A percentile compares a stretch with the other conserved stretches of the same genome.
Evolutionary conservation across 345 rosid genomes (phyloP).

Genomic region (Pistacia atlantica): DNA sequence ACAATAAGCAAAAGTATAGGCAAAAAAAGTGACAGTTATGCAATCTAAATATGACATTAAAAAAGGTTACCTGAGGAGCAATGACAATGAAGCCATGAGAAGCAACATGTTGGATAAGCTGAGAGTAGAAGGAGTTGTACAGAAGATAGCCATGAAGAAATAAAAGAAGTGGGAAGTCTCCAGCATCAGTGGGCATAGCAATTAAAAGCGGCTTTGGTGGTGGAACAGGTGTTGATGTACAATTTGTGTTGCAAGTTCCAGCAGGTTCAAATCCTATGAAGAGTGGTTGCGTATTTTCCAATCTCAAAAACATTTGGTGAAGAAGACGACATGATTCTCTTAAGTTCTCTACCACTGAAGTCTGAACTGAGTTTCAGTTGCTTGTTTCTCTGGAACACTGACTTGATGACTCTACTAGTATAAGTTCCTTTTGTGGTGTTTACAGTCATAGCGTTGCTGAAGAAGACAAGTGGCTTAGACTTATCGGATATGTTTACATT

Average conservation of each 20-base stretch:
- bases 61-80: slow-evolving; percentile 72
- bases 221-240: slow-evolving; percentile 24
- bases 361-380: too few relatives aligned
- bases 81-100: slow-evolving; percentile 89
- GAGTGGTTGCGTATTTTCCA: slow-evolving; percentile 47
- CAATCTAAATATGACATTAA: too few relatives aligned
- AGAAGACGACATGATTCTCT: slow-evolving; percentile 20
- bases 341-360: too few relatives aligned
- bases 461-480: too few relatives aligned
- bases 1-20: too few relatives aligned
- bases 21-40: not conserved
- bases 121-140: slow-evolving; percentile 78
- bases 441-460: too few relatives aligned
- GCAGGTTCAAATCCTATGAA: slow-evolving; percentile 39
- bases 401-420: too few relatives aligned
- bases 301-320: slow-evolving; percentile 37
- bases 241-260: slow-evolving; percentile 21
- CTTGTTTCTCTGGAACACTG: too few relatives aligned
- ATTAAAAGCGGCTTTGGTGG: slow-evolving; percentile 79
- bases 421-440: too few relatives aligned
- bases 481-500: too few relatives aligned
- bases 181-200: slow-evolving; percentile 58
- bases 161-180: slow-evolving; percentile 69
- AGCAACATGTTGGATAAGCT: slow-evolving; percentile 81
- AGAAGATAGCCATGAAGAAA: slow-evolving; percentile 91